A percentile compares a stretch with the other conserved stretches of the same genome.
These are phyloP conservation scores for Tolypocladium paradoxum DNA, from an alignment of 2,329 filamentous ascomycete species.

Conservation along the genomic window DNA sequence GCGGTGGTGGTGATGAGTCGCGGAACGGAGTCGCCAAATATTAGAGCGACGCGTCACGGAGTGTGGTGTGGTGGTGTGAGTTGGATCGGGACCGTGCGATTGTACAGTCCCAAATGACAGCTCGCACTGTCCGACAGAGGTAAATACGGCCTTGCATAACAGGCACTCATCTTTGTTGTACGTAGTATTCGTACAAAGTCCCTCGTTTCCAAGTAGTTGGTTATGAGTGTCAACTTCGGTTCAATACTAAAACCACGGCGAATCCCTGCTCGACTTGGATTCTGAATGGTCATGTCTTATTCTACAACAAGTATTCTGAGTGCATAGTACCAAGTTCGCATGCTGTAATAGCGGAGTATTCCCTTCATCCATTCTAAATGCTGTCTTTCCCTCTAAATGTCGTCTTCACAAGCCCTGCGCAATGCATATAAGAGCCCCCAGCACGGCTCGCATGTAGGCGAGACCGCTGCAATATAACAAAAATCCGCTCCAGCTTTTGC, in stretches of 20 bases:
- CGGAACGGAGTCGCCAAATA: not conserved
- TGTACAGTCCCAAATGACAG: accelerated
- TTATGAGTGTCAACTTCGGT: not conserved
- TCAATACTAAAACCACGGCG: not conserved
- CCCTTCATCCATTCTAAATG: not conserved
- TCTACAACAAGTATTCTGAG: not conserved
- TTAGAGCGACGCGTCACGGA: not conserved
- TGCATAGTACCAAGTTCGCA: not conserved
- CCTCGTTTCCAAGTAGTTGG: no score
- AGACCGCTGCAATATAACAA: not conserved
- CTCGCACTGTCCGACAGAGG: not conserved
- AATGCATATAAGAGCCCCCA: not conserved
- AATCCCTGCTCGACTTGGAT: not conserved
- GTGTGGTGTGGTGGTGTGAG: not conserved
- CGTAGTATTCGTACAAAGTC: no score
- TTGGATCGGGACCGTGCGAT: not conserved
- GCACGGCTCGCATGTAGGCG: not conserved
- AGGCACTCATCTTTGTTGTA: no score
- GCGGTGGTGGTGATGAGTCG: not conserved
- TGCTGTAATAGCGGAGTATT: not conserved
- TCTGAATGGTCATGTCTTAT: not conserved
- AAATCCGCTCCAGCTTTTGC: not conserved
- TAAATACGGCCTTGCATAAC: no score
- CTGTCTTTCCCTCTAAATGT: not conserved
- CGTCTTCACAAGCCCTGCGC: not conserved